These are phyloP conservation scores for Rhynchosporium agropyri DNA, from an alignment of 2,329 filamentous ascomycete species.

Conservation along the genomic window DNA sequence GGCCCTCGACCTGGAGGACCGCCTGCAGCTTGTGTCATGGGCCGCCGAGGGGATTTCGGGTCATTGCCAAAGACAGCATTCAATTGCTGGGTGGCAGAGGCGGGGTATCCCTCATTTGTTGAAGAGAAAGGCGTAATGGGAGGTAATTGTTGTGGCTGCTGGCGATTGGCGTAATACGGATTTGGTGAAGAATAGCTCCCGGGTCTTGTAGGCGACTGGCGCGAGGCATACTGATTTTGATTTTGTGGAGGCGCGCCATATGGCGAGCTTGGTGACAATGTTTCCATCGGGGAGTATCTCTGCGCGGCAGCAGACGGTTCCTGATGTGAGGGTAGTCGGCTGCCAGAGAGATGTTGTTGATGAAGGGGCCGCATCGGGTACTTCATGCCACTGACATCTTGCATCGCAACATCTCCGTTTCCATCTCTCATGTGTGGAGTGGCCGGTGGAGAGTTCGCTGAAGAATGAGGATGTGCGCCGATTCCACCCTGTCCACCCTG, in stretches of 20 bases:
- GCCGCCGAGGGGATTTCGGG: conserved; percentile 60
- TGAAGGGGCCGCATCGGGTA: conserved; percentile 81
- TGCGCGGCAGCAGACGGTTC: conserved; percentile 83
- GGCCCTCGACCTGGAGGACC: conserved; percentile 60
- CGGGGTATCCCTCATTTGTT: conserved; percentile 70
- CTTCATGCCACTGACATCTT: conserved; percentile 82
- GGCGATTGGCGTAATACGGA: conserved; percentile 55
- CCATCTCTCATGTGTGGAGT: conserved; percentile 67
- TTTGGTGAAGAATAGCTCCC: conserved; percentile 60
- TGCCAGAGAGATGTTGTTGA: conserved; percentile 66
- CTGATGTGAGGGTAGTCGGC: conserved; percentile 62
- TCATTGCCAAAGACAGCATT: conserved; percentile 65
- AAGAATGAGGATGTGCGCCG: conserved; percentile 51
- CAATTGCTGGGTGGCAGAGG: conserved; percentile 69
- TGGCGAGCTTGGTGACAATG: conserved; percentile 76
- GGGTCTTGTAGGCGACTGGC: conserved; percentile 78
- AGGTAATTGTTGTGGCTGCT: conserved; percentile 67
- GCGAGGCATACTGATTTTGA: conserved; percentile 51
- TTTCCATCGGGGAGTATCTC: conserved; percentile 95
- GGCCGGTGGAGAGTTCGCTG: conserved; percentile 60
- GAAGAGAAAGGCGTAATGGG: conserved; percentile 71
- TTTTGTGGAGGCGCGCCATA: conserved; percentile 66
- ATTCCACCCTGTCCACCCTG: conserved; percentile 55
- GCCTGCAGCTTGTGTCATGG: conserved; percentile 50
- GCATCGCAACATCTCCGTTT: conserved; percentile 81